Base-by-base conservation (phyloP, 2,329 filamentous ascomycete species). In the Colletotrichum plurivorum region DNA sequence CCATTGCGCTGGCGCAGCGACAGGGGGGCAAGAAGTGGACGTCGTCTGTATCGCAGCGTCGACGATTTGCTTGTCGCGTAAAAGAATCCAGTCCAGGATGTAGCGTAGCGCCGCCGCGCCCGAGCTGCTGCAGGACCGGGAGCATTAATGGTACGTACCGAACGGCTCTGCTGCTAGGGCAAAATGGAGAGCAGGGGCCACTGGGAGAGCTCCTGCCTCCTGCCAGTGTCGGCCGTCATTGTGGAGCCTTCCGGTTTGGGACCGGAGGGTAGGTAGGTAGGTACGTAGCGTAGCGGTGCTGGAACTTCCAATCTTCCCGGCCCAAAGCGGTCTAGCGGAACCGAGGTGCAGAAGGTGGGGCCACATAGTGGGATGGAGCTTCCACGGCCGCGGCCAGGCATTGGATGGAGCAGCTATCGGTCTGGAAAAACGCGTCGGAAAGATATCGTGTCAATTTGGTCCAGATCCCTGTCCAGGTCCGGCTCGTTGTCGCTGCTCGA, bases 391-490 rank as follows among this genome's bases (percentile, higher is more conserved):
- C 22, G 22, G 22, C 22, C 22, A 36, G 8, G 31, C 22, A 64
- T 48, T 67, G 63, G 36, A 39, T 27, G n/a, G 48, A 39, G 31
- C 16, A 49, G 15, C 16, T 20, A 4, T 69, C 57, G 41, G 57
- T 18, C 45, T 63, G 70, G 70, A 72, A 71, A 71, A 72, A 71
- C 70, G 18, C n/a, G 16, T 71, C 70, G 70, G 70, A 72, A 72
- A 62, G 63, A 61, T 63, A 72, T 71, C 70, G 70, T 72, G 70
- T 72, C 70, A 72, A 70, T 72, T 69, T 69, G 66, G 55, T 56
- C 53, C 43, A 46, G 51, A 66, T 57, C 66, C 67, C 67, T 70
- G 22, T 25, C 22, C 22, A 25, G 63, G 63, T 63, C 56, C 31
- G 66, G 66, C 51, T 66, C 62, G 43, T 61, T 41, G 55, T 66